Evolutionary conservation across 202 grass and related monocot species (phyloP).

Genomic region (Saccharum hybrid): DNA sequence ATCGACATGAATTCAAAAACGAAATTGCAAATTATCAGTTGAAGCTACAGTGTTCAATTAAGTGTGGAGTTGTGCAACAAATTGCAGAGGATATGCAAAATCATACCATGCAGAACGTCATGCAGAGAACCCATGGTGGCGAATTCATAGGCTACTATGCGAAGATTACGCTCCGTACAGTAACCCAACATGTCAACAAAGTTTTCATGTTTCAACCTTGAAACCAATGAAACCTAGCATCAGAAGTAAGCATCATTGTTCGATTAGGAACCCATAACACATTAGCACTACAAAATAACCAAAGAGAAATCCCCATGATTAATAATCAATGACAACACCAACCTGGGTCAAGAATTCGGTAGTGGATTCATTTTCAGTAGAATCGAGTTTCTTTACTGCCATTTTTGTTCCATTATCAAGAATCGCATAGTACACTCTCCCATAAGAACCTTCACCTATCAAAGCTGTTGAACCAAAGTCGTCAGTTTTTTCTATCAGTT

Average conservation of each 20-base stretch:
- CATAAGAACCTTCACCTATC: constrained; percentile 88
- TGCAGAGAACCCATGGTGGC: constrained; percentile 88
- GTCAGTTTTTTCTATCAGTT: constrained; percentile 78
- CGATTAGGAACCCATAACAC: background rate
- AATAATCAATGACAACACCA: constrained; percentile 27
- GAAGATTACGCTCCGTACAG: constrained; percentile 77
- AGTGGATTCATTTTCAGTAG: constrained; percentile 62
- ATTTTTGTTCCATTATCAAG: constrained; percentile 68
- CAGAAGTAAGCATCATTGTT: constrained; percentile 24
- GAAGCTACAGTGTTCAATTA: background rate
- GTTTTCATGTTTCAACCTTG: constrained; percentile 79
- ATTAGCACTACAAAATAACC: background rate
- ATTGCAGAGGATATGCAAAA: constrained; percentile 14
- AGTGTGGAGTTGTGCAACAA: background rate
- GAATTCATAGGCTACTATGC: constrained; percentile 76
- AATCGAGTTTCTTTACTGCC: constrained; percentile 82
- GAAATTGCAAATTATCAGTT: constrained; percentile 4
- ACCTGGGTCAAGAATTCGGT: constrained; percentile 77
- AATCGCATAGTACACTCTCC: constrained; percentile 74
- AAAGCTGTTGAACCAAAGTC: constrained; percentile 75
- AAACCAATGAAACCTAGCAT: constrained; percentile 74
- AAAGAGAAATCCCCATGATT: constrained; percentile 18
- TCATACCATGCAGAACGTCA: constrained; percentile 87
- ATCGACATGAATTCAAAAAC: constrained; percentile 13
- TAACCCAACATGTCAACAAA: constrained; percentile 80